Evolutionary conservation across 192 early-diverging fungal genomes (phyloP).

Genomic region (Backusella mclennaniae): DNA sequence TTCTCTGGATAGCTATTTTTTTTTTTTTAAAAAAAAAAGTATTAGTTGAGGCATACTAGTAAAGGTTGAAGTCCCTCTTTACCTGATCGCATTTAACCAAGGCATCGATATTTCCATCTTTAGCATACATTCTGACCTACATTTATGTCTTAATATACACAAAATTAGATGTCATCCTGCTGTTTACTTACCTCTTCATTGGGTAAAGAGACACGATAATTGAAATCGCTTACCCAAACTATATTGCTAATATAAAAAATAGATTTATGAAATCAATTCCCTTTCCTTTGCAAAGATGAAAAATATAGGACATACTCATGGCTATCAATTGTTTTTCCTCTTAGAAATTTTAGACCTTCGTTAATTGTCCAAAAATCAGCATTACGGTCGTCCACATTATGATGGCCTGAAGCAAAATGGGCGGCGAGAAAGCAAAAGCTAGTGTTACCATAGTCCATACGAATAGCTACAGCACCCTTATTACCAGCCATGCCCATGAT

Average conservation of each 20-base stretch:
- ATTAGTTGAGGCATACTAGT: too few relatives aligned
- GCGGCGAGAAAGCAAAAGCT: conserved; percentile 88
- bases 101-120: conserved; percentile 43
- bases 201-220: conserved; percentile 79
- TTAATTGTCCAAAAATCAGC: conserved; percentile 81
- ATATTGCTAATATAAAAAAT: conserved; percentile 41
- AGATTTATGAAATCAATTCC: neutral
- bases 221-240: conserved; percentile 93
- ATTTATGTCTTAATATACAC: neutral
- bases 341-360: conserved; percentile 67
- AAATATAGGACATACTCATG: conserved; percentile 64
- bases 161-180: neutral
- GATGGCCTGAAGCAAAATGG: conserved; percentile 88
- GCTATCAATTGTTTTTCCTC: conserved; percentile 66
- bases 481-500: conserved; percentile 95
- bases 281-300: neutral
- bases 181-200: conserved; percentile 65
- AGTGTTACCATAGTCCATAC: conserved; percentile 84
- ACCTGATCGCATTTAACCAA: conserved; percentile 63
- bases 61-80: conserved; percentile 4
- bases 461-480: conserved; percentile 95
- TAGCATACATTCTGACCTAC: conserved; percentile 44
- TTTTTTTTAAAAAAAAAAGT: neutral
- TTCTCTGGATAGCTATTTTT: conserved; percentile 47
- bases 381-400: conserved; percentile 78